Evolutionary conservation across 1,139 yeast species (phyloP).

Genomic region (Spathaspora sp.): DNA sequence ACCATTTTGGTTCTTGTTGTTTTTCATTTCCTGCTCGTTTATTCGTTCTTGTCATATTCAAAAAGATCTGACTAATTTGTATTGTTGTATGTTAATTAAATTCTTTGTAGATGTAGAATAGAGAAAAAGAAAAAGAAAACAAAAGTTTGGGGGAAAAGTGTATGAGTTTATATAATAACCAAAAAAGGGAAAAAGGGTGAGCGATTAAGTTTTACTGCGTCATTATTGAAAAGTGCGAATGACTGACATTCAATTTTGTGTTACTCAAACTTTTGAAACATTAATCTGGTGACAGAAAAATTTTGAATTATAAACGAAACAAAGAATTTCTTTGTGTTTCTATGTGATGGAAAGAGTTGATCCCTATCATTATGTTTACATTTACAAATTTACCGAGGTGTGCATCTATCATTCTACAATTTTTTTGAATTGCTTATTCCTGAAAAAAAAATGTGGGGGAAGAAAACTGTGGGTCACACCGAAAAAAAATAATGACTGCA

Average conservation of each 20-base stretch:
- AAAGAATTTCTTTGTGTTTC: background rate
- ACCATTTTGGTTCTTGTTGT: slow-evolving; percentile 60
- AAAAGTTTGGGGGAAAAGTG: background rate
- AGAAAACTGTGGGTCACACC: background rate
- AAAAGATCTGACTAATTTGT: background rate
- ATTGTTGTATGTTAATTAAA: background rate
- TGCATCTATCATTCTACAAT: no score
- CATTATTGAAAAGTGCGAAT: background rate
- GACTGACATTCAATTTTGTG: background rate
- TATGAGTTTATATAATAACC: background rate
- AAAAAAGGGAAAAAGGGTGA: background rate
- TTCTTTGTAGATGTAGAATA: background rate
- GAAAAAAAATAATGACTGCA: background rate
- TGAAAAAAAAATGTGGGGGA: background rate
- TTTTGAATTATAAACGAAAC: no score
- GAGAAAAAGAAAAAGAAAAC: background rate
- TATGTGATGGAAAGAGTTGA: background rate
- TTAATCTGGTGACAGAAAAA: background rate
- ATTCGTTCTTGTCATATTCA: slow-evolving; percentile 76
- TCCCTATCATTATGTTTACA: background rate
- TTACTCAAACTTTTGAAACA: background rate
- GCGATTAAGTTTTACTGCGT: slow-evolving; percentile 1
- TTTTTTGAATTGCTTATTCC: background rate
- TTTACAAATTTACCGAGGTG: background rate
- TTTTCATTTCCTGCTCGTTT: slow-evolving; percentile 55